Conservation (phyloP, 169 alveolate genomes). For the Haemoproteus tartakovskyi region DNA sequence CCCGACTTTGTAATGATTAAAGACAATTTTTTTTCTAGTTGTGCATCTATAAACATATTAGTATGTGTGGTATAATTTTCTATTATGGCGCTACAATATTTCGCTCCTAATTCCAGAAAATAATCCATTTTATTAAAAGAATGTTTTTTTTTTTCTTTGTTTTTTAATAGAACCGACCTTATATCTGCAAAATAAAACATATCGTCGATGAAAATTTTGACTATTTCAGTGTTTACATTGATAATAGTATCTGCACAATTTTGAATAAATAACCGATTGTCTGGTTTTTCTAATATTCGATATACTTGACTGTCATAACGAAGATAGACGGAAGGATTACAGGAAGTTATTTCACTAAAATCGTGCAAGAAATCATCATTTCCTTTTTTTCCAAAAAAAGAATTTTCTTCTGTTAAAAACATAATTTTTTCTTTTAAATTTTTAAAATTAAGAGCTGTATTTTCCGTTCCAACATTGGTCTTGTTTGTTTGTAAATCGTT, state of each 20-base stretch:
- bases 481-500: not conserved
- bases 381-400: constrained; percentile 34
- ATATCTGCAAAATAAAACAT: constrained; percentile 27
- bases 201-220: constrained; percentile 42
- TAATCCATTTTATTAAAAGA: constrained; percentile 54
- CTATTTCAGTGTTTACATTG: constrained; percentile 38
- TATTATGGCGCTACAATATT: constrained; percentile 43
- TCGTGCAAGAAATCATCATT: constrained; percentile 20
- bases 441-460: constrained; percentile 12
- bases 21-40: constrained; percentile 42
- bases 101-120: constrained; percentile 56
- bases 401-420: constrained; percentile 56
- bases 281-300: constrained; percentile 56
- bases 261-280: constrained; percentile 30
- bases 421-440: constrained; percentile 19
- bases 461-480: constrained; percentile 1
- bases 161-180: constrained; percentile 27
- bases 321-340: constrained; percentile 47
- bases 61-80: constrained; percentile 49
- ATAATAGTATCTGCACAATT: constrained; percentile 56
- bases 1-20: constrained; percentile 61
- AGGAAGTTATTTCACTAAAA: constrained; percentile 22
- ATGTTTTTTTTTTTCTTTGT: constrained; percentile 1
- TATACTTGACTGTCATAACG: constrained; percentile 53
- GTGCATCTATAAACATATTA: constrained; percentile 25